These are phyloP conservation scores for Penicillium sp. DNA, from an alignment of 2,329 filamentous ascomycete species.

Conservation along the genomic window DNA sequence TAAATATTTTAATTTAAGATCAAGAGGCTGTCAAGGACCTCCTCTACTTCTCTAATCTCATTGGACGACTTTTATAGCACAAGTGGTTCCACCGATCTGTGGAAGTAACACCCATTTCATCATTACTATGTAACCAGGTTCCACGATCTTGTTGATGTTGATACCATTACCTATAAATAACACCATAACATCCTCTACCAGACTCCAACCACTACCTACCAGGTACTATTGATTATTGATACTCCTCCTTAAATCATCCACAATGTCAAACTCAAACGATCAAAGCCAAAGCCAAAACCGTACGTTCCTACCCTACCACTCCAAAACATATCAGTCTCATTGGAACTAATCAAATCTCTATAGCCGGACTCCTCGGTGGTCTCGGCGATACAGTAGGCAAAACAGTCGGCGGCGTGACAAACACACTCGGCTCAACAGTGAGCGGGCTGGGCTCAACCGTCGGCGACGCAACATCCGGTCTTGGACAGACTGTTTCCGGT, in stretches of 20 bases:
- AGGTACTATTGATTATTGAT: neutral
- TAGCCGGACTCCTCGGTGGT: slow-evolving; percentile 28
- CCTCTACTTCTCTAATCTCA: neutral
- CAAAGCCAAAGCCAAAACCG: slow-evolving; percentile 10
- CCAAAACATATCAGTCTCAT: too few relatives aligned
- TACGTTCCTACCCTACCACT: slow-evolving; percentile 6
- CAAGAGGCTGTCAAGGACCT: neutral
- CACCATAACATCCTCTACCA: neutral
- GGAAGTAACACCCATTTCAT: slow-evolving; percentile 21
- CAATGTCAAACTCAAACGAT: slow-evolving; percentile 19
- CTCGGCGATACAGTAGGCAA: slow-evolving; percentile 29
- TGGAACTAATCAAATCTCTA: neutral
- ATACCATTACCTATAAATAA: too few relatives aligned
- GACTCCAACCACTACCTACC: neutral
- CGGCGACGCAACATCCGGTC: slow-evolving; percentile 32
- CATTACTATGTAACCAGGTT: slow-evolving; percentile 18
- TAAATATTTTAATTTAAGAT: neutral
- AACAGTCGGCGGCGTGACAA: slow-evolving; percentile 33
- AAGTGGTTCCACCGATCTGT: neutral
- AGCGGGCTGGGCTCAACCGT: slow-evolving; percentile 34
- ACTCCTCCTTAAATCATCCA: neutral
- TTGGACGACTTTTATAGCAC: neutral
- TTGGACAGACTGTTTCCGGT: slow-evolving; percentile 29
- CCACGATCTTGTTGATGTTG: neutral
- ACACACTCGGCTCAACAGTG: slow-evolving; percentile 29